Base-by-base conservation (phyloP, 2,329 filamentous ascomycete genomes). In the Teratosphaeriaceae sp. region DNA sequence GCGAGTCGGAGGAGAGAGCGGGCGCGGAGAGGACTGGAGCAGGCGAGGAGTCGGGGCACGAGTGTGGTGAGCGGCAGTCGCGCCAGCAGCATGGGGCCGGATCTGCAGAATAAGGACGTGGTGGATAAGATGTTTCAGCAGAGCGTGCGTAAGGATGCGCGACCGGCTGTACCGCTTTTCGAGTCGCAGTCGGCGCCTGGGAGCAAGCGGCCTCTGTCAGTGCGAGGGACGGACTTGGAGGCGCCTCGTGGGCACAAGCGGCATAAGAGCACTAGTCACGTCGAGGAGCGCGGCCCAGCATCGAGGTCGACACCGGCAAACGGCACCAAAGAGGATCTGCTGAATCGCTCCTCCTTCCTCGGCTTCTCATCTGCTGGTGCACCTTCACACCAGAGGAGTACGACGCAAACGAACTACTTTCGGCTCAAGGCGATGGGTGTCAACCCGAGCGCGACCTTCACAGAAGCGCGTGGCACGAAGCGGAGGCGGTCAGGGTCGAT, bases 361-460 rank as follows among this genome's bases (percentile, higher is more conserved):
- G 55, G 56, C 8, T 61, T 58, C 26, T 49, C 54, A 3, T n/a
- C 37, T 8, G 12, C 29, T 12, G 29, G 4, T 8, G 3, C 16
- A 15, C 12, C 27, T 54, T 65, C 30, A 18, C 36, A 47, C 12
- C 37, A 38, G 26, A 42, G 46, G n/a, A 68, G 71, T 52, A 67
- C 66, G 2, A 74, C 72, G 0, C 63, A 67, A 21, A 69, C 70
- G 0, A 69, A 70, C 39, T 77, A 73, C 55, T 77, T 76, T 60
- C 60, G 65, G 33, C 60, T 75, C 22, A 70, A 71, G 41, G 71
- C 72, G 1, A 58, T 69, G 51, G 73, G 73, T 7, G 58, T 74
- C 35, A 65, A 71, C 44, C 60, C 63, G 42, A 23, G 24, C 42
- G n/a, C 34, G 30, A 30, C 34, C 13, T 19, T 18, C n/a, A 37